Base-by-base conservation (phyloP, 2,329 filamentous ascomycete genomes). In the Clonostachys chloroleuca region DNA sequence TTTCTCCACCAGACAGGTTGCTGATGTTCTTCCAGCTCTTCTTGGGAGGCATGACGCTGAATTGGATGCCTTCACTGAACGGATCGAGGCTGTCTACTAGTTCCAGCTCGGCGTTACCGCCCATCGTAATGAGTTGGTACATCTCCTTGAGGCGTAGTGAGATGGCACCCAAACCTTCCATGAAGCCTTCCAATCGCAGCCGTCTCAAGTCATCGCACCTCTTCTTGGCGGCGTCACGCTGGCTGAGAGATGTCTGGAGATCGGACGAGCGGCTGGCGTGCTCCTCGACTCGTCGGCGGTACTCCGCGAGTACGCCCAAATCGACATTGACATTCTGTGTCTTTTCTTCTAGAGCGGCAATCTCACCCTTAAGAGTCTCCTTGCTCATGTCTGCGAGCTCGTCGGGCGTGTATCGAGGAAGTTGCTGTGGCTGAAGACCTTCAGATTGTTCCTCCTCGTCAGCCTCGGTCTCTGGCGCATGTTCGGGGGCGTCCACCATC, bases 81-180 rank as follows among this genome's bases (percentile, higher is more conserved):
- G 94, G 94, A 64, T 99, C 95, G 4, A 99, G 75, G 16, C 87
- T 92, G 72, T 99, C 94, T 39, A 99, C 94, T 20, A 99, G 83
- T 67, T 99, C 95, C 12, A 99, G 81, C 70, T 99, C 94, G 1
- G 94, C 94, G 59, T 99, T 99, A 47, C 94, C 94, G 51, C 94
- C 94, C 91, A 99, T 97, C 18, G 94, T 99, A 65, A 99, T 99
- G 92, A 99, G 96, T 65, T 99, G 94, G 71, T 99, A 99, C 94
- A 99, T 99, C 63, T 99, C 94, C 74, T 99, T 99, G 42, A 99
- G 77, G 1, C 92, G 87, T 20, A 96, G 77, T 2, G 92, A 97
- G 66, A 99, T 99, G 52, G 83, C 87, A 59, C 86, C 87, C 73
- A 99, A 97, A 37, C 95, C 94, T 63, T 95, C 90, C 92, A 97